phyloP scores from a whole-genome alignment of 371 early-diverging fungal genomes.

The Dichotomocladium elegans region DNA sequence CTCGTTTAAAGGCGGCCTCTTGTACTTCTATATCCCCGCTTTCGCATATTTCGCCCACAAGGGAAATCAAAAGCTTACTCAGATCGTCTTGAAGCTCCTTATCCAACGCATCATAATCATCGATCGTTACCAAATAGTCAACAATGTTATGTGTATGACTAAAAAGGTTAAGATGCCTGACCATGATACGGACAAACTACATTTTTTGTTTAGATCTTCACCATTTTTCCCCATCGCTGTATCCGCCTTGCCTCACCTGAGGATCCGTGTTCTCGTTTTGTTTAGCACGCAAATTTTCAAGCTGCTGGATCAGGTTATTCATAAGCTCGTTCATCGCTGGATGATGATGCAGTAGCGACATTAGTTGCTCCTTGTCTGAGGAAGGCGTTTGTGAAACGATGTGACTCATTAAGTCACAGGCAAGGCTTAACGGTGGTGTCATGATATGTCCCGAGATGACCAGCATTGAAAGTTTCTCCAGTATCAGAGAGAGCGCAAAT shows the following conservation, averaged over 20 bases:
- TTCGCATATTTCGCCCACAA: slow-evolving; percentile 19
- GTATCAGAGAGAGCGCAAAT: slow-evolving; percentile 20
- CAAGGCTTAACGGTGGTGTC: slow-evolving; percentile 1
- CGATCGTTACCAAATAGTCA: slow-evolving; percentile 16
- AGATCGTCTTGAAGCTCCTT: not conserved
- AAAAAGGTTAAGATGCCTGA: not conserved
- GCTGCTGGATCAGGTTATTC: slow-evolving; percentile 3
- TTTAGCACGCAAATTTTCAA: slow-evolving; percentile 1
- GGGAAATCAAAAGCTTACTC: slow-evolving; percentile 19
- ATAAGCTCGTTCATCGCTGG: slow-evolving; percentile 21
- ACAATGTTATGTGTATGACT: slow-evolving; percentile 3
- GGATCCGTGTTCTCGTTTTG: not conserved
- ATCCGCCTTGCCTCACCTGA: not conserved
- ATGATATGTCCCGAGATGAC: not conserved
- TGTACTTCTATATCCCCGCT: slow-evolving; percentile 9
- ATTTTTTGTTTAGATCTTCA: not conserved
- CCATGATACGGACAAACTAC: slow-evolving; percentile 1
- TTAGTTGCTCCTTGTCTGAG: slow-evolving; percentile 13
- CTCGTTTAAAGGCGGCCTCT: slow-evolving; percentile 18
- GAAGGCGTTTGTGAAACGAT: slow-evolving; percentile 10
- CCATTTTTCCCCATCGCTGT: not conserved
- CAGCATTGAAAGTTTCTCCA: slow-evolving; percentile 25
- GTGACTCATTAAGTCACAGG: slow-evolving; percentile 26
- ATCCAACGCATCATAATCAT: slow-evolving; percentile 13
- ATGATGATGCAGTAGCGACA: slow-evolving; percentile 14